Base-by-base conservation (phyloP, 345 rosid species). In the Rhizophora mangle region DNA sequence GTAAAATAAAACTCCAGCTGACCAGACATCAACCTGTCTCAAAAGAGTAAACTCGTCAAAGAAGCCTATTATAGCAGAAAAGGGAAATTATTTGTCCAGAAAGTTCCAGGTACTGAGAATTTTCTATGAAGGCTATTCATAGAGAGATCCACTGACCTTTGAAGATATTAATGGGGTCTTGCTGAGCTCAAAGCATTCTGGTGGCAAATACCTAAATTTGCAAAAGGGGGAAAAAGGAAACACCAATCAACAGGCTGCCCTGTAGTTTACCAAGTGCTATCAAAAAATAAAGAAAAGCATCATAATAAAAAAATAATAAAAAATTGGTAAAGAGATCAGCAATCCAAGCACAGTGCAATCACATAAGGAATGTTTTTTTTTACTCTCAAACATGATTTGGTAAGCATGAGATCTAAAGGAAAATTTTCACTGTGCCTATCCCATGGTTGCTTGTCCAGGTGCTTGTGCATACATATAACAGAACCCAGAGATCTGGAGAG, bases 21-120 rank as follows among this genome's bases (percentile, higher is more conserved):
- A 92, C 99, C 99, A 96, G 32, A 96, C 98, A 79, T 96, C 99
- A 59, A 96, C 99, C 99, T 96, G 85, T 76, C 64, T 66, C 56
- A 59, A 55, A 63, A 34, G 34, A 55, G 61, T 26, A 47, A 62
- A 29, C 55, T 51, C 27, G 55, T 62, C 47, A 63, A 54, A 53
- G 26, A 62, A 67, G 67, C 39, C 61, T 54, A 30, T 54, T 7
- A 56, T 6, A 16, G 8, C 6, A 0, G 21, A 72, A 26, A 68
- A 19, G 52, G 43, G 57, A n/a, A 57, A 22, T 37, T 29, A 61
- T 15, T 51, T 62, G 29, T 37, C 1, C 16, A 18, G 34, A 26
- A 56, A 39, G n/a, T 31, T 39, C 11, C 31, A 34, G 21, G 15
- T 37, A 32, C 19, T 49, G 3, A 60, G 30, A 10, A 5, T 31